Evolutionary conservation across 805 yeast genomes (phyloP).

Genomic region (Myxozyma udenii): DNA sequence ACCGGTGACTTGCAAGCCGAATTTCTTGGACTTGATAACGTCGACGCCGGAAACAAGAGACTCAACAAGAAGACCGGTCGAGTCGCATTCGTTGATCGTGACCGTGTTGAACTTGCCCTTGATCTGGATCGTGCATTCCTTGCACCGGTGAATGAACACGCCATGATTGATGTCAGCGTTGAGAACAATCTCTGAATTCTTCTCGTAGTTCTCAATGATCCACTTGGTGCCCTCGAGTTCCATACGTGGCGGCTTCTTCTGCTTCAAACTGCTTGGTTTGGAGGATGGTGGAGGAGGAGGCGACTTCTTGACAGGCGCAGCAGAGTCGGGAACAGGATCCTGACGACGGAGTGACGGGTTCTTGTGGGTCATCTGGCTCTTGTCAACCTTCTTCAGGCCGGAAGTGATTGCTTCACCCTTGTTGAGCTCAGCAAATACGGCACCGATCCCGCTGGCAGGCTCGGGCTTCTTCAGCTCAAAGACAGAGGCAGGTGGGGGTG

Average conservation of each 20-base stretch:
- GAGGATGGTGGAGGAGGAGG: slow-evolving; percentile 63
- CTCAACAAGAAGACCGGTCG: slow-evolving; percentile 77
- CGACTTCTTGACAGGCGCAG: slow-evolving; percentile 13
- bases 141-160: slow-evolving; percentile 80
- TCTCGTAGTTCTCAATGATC: slow-evolving; percentile 78
- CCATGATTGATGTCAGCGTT: slow-evolving; percentile 85
- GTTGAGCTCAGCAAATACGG: slow-evolving; percentile 88
- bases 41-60: slow-evolving; percentile 84
- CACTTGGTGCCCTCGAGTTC: slow-evolving; percentile 86
- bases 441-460: slow-evolving; percentile 60
- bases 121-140: slow-evolving; percentile 68
- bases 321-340: slow-evolving; percentile 44
- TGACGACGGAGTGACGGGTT: slow-evolving; percentile 73
- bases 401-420: slow-evolving; percentile 82
- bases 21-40: slow-evolving; percentile 71
- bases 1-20: slow-evolving; percentile 85
- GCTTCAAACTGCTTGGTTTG: slow-evolving; percentile 63
- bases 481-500: slow-evolving; percentile 81
- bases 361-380: slow-evolving; percentile 89
- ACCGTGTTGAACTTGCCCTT: slow-evolving; percentile 91
- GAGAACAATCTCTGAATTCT: slow-evolving; percentile 59
- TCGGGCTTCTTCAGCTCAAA: slow-evolving; percentile 41
- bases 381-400: slow-evolving; percentile 86
- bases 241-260: slow-evolving; percentile 53
- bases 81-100: slow-evolving; percentile 67